Conservation (phyloP, 176 grass and related monocot genomes). For the Phoenix dactylifera region DNA sequence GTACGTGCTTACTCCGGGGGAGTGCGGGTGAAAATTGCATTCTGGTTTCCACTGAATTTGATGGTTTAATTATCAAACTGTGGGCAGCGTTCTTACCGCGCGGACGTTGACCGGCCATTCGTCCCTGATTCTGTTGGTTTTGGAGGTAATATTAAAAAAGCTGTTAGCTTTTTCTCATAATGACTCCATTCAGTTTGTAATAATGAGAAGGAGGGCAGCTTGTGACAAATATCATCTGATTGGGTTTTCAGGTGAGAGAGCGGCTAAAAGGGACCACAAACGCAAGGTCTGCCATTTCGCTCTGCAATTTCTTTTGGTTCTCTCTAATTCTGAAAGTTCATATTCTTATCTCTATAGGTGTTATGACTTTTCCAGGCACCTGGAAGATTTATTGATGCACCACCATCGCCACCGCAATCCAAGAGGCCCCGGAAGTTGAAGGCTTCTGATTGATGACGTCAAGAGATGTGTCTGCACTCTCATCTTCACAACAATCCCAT, state of each 20-base stretch:
- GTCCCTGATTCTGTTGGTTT: slow-evolving; percentile 58
- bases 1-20: too few species aligned
- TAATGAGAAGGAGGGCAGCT: neutral
- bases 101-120: slow-evolving; percentile 60
- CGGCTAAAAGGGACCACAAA: slow-evolving; percentile 83
- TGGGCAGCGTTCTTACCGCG: slow-evolving; percentile 69
- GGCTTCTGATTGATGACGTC: slow-evolving; percentile 51
- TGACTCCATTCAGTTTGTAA: too few species aligned
- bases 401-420: slow-evolving; percentile 72
- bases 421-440: slow-evolving; percentile 89
- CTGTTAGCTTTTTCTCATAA: neutral
- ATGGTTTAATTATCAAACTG: slow-evolving; percentile 13
- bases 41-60: neutral
- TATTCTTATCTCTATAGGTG: slow-evolving; percentile 9
- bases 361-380: slow-evolving; percentile 30
- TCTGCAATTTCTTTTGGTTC: too few species aligned
- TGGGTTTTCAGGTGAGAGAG: slow-evolving; percentile 62
- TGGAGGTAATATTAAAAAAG: slow-evolving; percentile 44
- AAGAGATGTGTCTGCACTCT: neutral
- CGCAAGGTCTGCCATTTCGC: slow-evolving; percentile 60
- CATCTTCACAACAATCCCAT: too few species aligned
- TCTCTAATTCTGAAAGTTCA: neutral
- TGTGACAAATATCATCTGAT: slow-evolving; percentile 19
- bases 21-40: too few species aligned
- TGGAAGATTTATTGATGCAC: slow-evolving; percentile 72